Conservation (phyloP, 116 monocot genomes). For the Zostera marina region DNA sequence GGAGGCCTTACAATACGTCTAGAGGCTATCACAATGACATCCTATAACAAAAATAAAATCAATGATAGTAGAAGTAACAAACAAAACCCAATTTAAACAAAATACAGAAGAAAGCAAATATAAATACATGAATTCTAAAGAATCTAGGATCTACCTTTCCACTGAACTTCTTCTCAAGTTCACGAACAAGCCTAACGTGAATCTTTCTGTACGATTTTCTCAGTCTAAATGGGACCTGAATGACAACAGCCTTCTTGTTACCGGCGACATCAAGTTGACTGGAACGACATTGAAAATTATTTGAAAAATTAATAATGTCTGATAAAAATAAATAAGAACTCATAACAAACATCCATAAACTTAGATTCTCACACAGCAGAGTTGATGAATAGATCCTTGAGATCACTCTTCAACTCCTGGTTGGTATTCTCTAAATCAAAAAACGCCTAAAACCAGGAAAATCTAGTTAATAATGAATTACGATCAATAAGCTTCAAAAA, state of each 20-base stretch:
- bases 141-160: conserved; percentile 53
- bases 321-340: too few relatives aligned
- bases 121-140: neutral
- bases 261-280: too few relatives aligned
- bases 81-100: neutral
- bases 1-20: conserved; percentile 73
- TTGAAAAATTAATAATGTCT: too few relatives aligned
- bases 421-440: conserved; percentile 81
- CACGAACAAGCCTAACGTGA: conserved; percentile 67
- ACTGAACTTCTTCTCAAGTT: conserved; percentile 92
- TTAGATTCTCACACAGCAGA: conserved; percentile 64
- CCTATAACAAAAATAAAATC: conserved; percentile 19
- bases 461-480: too few relatives aligned
- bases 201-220: conserved; percentile 66
- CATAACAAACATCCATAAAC: too few relatives aligned
- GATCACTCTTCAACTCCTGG: conserved; percentile 67
- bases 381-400: conserved; percentile 86
- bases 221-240: conserved; percentile 45
- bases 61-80: neutral
- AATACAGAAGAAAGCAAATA: neutral
- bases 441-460: conserved; percentile 21
- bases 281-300: too few relatives aligned
- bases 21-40: conserved; percentile 50
- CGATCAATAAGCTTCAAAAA: too few relatives aligned
- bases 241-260: too few relatives aligned